Conservation (phyloP, 352 stramenopile species). For the Phytopythium mirpurense region DNA sequence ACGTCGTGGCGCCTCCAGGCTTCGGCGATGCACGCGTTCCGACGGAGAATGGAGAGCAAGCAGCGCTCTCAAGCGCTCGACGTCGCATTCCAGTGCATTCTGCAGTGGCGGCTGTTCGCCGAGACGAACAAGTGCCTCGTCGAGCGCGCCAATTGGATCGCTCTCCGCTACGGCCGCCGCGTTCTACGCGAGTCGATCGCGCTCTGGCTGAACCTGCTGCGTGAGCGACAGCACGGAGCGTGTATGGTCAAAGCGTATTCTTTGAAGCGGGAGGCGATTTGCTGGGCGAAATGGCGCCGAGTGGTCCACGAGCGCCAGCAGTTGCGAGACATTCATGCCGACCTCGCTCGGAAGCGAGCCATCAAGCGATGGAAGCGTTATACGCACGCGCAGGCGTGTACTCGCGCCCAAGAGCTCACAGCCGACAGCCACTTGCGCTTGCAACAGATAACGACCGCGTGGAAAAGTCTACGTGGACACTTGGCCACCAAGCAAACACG, state of each 20-base stretch:
- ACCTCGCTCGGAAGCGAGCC: neutral
- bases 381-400: neutral
- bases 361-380: neutral
- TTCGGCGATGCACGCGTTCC: neutral
- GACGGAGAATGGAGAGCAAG: conserved; percentile 11
- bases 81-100: conserved; percentile 32
- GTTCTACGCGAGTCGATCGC: conserved; percentile 13
- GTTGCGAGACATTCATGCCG: neutral
- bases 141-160: conserved; percentile 32
- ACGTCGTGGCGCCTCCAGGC: conserved; percentile 9
- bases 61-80: conserved; percentile 24
- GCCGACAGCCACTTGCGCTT: conserved; percentile 8
- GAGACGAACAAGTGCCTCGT: conserved; percentile 17
- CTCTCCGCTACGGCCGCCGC: conserved; percentile 19
- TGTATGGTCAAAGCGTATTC: neutral
- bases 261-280: neutral
- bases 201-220: conserved; percentile 19
- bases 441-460: conserved; percentile 6
- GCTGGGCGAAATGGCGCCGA: neutral
- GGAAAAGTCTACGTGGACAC: conserved; percentile 8
- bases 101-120: conserved; percentile 31
- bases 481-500: neutral
- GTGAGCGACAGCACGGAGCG: conserved; percentile 4
- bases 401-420: neutral
- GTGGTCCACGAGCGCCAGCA: neutral